These are phyloP conservation scores for Hortiboletus campestris DNA, from an alignment of 768 basidiomycete genomes.

Conservation along the genomic window DNA sequence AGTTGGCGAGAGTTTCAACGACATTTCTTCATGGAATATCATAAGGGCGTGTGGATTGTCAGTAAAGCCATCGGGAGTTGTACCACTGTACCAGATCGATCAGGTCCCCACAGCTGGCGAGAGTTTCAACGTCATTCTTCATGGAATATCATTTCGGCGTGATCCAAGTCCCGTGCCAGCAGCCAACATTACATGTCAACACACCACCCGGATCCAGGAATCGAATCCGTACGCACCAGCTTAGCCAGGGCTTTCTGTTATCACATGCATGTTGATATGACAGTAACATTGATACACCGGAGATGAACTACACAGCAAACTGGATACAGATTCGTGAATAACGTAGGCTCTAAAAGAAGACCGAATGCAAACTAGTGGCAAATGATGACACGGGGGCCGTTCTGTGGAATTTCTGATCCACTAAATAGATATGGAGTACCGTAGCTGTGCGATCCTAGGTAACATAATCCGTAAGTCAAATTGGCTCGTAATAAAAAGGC, in stretches of 20 bases:
- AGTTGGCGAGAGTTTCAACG: no score
- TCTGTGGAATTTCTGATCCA: constrained; percentile 11
- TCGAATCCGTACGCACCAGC: no score
- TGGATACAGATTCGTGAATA: constrained; percentile 1
- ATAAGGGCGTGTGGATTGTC: no score
- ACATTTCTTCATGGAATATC: no score
- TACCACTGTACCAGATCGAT: not conserved
- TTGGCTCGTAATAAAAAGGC: not conserved
- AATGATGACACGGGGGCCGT: not conserved
- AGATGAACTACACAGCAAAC: not conserved
- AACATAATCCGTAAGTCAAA: constrained; percentile 11
- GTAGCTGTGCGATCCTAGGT: constrained; percentile 9
- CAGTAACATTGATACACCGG: not conserved
- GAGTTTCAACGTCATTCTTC: no score
- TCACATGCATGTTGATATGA: not conserved
- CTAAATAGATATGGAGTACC: not conserved
- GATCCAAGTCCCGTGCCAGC: no score
- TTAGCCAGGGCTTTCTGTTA: not conserved
- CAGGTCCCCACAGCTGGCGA: no score
- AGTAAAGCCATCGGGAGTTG: no score
- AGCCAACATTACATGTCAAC: no score
- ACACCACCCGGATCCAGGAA: no score
- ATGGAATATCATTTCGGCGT: no score
- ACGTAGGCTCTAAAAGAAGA: not conserved
- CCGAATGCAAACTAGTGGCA: not conserved